Conservation (phyloP, 225 moss, liverwort and hornwort species). For the Bryoerythrophyllum caledonicum region DNA sequence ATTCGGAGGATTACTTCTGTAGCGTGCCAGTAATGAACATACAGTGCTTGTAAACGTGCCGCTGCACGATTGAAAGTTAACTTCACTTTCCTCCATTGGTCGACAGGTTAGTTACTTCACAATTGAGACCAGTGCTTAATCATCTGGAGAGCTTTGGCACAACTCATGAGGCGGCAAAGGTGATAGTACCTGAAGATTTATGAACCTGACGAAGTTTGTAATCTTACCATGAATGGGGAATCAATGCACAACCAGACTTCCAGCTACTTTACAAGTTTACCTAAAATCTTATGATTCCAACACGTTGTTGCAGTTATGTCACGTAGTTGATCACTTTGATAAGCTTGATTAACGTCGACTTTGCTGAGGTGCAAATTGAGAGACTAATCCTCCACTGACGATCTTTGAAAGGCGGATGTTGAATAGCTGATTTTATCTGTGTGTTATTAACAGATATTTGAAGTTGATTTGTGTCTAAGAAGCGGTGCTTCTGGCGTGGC, state of each 20-base stretch:
- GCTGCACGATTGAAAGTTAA: neutral
- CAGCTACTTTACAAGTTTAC: too few species aligned
- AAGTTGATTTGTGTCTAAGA: neutral
- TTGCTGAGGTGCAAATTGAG: neutral
- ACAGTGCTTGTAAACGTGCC: neutral
- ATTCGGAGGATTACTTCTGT: neutral
- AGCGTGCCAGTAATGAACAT: neutral
- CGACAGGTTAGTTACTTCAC: too few species aligned
- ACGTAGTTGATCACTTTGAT: neutral
- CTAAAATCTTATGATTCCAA: too few species aligned
- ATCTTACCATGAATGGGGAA: too few species aligned
- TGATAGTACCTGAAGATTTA: too few species aligned
- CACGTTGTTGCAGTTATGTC: neutral
- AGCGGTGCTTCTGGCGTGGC: neutral
- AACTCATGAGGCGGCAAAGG: too few species aligned
- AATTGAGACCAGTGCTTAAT: neutral
- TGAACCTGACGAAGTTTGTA: too few species aligned
- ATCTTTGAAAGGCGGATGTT: neutral
- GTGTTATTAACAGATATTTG: too few species aligned
- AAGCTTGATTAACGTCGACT: neutral
- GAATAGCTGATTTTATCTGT: neutral
- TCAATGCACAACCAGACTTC: too few species aligned
- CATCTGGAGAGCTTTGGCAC: neutral
- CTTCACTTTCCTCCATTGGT: too few species aligned
- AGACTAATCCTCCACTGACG: neutral